Percentiles rank a stretch among this genome's conserved stretches.
Conservation (phyloP, 2,329 filamentous ascomycete genomes). For the Penicillium crustosum region DNA sequence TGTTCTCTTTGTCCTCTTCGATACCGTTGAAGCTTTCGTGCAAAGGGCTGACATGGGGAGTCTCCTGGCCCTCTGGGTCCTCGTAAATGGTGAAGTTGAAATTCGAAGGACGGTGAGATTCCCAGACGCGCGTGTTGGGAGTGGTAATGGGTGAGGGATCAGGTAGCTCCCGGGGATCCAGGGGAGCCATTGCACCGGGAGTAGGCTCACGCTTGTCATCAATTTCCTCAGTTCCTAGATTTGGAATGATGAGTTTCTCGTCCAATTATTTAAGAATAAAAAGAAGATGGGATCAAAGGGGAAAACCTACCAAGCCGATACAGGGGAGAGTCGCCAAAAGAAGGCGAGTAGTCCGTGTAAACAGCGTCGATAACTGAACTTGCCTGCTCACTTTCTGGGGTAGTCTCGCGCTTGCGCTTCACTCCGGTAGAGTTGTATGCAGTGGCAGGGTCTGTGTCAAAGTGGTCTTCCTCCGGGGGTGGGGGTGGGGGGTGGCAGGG, state of each 20-base stretch:
- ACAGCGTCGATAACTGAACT: too few relatives aligned
- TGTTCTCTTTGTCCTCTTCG: not conserved
- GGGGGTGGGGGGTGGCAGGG: not conserved
- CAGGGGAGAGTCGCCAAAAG: not conserved
- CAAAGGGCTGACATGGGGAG: not conserved
- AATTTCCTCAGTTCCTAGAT: not conserved
- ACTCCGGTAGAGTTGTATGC: not conserved
- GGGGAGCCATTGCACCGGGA: not conserved
- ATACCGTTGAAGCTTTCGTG: not conserved
- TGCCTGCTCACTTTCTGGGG: not conserved
- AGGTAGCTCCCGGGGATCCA: not conserved
- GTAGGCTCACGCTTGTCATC: not conserved
- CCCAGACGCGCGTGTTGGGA: not conserved
- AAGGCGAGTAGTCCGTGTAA: not conserved
- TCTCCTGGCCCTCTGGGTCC: not conserved
- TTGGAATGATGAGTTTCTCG: not conserved
- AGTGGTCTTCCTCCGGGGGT: not conserved
- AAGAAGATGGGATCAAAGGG: not conserved
- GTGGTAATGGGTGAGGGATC: too few relatives aligned
- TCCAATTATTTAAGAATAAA: not conserved
- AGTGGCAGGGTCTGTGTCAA: not conserved
- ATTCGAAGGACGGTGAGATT: not conserved
- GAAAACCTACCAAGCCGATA: not conserved
- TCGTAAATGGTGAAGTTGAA: not conserved
- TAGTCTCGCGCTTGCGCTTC: not conserved